These are phyloP conservation scores for Hansenula lynferdii DNA, from an alignment of 1,139 yeast species.

Conservation along the genomic window DNA sequence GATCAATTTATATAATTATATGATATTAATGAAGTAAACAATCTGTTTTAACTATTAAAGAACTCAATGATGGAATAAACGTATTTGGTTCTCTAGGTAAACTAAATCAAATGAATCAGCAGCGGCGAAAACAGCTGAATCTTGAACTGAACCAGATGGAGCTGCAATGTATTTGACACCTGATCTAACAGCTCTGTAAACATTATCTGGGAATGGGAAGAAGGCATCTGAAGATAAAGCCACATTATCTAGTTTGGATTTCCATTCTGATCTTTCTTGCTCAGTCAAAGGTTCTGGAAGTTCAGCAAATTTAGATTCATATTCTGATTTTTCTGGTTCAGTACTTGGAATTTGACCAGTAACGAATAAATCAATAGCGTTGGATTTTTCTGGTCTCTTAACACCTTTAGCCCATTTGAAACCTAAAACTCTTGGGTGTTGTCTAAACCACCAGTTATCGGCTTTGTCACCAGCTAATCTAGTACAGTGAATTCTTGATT, in stretches of 20 bases:
- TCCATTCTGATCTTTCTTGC: conserved; percentile 87
- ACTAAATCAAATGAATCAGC: conserved; percentile 87
- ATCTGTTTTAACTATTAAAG: too few relatives aligned
- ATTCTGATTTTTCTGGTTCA: conserved; percentile 92
- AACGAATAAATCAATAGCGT: conserved; percentile 92
- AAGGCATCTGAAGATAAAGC: conserved; percentile 96
- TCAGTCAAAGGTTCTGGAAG: conserved; percentile 79
- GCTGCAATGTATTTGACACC: conserved; percentile 97
- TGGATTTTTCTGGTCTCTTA: conserved; percentile 97
- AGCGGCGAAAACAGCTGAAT: conserved; percentile 91
- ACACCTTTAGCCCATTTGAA: conserved; percentile 98
- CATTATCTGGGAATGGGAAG: conserved; percentile 99
- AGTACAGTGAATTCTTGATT: conserved; percentile 98
- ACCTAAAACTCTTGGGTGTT: conserved; percentile 88
- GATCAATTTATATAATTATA: too few relatives aligned
- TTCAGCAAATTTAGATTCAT: conserved; percentile 80
- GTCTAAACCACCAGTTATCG: conserved; percentile 99
- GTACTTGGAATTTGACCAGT: conserved; percentile 85
- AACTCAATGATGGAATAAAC: conserved; percentile 94
- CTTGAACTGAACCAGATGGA: conserved; percentile 97
- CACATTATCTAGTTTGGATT: conserved; percentile 70
- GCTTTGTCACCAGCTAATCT: conserved; percentile 99
- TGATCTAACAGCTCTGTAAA: conserved; percentile 92
- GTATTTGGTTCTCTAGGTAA: conserved; percentile 92
- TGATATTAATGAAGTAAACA: too few relatives aligned